Percentiles rank a stretch among this genome's conserved stretches.
phyloP scores from a whole-genome alignment of 768 basidiomycete species.

The Sporobolomyces phaffii region DNA sequence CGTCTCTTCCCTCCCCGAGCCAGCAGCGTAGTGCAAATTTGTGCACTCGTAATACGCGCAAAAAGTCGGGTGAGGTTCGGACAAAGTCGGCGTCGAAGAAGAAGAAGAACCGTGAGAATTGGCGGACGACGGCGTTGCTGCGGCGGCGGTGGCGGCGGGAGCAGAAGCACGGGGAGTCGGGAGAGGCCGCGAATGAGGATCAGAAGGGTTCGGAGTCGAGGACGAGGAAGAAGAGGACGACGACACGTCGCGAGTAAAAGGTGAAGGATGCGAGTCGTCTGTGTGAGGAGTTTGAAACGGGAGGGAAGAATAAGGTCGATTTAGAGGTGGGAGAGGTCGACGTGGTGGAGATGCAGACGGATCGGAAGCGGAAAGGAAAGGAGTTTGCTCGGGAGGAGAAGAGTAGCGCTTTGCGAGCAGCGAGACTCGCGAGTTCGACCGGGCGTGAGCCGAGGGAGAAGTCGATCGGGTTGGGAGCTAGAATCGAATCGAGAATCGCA shows the following conservation, averaged over 20 bases:
- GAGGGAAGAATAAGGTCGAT: no score
- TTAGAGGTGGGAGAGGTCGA: no score
- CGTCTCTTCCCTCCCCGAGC: not conserved
- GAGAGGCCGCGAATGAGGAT: not conserved
- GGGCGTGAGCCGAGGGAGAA: not conserved
- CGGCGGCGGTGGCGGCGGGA: no score
- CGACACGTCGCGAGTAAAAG: not conserved
- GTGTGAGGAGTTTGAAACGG: no score
- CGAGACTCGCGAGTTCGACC: conserved; percentile 26
- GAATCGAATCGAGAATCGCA: no score
- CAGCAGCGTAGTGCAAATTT: not conserved
- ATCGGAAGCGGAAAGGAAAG: no score
- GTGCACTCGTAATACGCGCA: conserved; percentile 1
- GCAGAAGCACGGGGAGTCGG: no score
- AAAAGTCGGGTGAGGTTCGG: conserved; percentile 1
- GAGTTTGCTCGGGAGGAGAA: no score
- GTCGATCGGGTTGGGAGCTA: not conserved
- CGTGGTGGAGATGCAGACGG: no score
- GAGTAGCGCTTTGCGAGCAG: conserved; percentile 33
- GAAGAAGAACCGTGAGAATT: no score
- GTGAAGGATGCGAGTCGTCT: not conserved
- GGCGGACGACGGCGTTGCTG: not conserved
- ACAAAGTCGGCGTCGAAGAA: not conserved
- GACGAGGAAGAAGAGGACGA: not conserved
- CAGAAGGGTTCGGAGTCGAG: not conserved